phyloP scores from a whole-genome alignment of 331 rosid genomes.

The Spiraea crenata region DNA sequence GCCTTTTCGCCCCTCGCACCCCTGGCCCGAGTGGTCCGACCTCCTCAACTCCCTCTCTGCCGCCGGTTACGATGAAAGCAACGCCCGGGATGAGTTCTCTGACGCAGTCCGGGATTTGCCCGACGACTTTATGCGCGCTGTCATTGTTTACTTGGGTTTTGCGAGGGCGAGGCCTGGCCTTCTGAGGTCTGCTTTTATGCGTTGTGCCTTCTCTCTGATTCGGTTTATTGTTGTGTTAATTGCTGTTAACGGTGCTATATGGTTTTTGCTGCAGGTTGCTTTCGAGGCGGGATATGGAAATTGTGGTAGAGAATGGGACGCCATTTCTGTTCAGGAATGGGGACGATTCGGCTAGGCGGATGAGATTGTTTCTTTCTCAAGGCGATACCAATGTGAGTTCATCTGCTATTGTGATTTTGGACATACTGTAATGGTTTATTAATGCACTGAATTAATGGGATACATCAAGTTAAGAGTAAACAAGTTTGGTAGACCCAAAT shows the following conservation, averaged over 20 bases:
- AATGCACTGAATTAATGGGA: not conserved
- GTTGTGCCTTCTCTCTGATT: not conserved
- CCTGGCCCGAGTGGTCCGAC: conserved; percentile 64
- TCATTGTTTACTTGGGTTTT: conserved; percentile 59
- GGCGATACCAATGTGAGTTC: conserved; percentile 49
- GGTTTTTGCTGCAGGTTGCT: conserved; percentile 52
- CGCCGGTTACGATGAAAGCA: conserved; percentile 33
- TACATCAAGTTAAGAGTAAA: not conserved
- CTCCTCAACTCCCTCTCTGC: conserved; percentile 50
- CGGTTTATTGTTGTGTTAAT: not conserved
- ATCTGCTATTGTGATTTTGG: not conserved
- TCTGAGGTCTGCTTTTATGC: conserved; percentile 42
- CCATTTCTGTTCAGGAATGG: conserved; percentile 62
- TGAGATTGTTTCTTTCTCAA: conserved; percentile 50
- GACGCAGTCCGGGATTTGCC: conserved; percentile 24
- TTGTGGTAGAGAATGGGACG: conserved; percentile 46
- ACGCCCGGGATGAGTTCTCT: conserved; percentile 29
- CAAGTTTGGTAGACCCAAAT: not conserved
- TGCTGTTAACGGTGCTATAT: not conserved
- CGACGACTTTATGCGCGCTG: conserved; percentile 41
- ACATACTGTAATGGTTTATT: conserved; percentile 1
- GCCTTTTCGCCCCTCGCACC: conserved; percentile 14
- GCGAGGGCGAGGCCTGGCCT: conserved; percentile 58
- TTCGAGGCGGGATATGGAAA: conserved; percentile 59
- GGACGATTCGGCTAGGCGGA: conserved; percentile 37